A percentile compares a stretch with the other conserved stretches of the same genome.
phyloP scores from a whole-genome alignment of 441 rosid species.

The Gossypium laxum region DNA sequence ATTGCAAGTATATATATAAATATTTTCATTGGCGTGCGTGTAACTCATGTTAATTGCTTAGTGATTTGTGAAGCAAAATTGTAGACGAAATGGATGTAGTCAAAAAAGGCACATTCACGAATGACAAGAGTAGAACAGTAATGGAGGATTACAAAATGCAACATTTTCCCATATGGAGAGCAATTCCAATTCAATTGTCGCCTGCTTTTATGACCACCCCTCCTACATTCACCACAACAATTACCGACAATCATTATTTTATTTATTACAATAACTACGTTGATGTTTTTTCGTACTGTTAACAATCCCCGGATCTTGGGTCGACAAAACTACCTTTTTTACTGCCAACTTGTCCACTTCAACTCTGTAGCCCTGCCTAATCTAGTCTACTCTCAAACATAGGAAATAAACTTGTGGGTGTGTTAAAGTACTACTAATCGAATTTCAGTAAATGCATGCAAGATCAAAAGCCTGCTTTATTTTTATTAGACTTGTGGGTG shows the following conservation, averaged over 20 bases:
- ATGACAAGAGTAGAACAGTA: neutral
- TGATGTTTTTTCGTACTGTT: neutral
- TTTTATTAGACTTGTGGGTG: neutral
- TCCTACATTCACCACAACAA: neutral
- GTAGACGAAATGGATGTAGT: neutral
- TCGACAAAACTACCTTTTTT: neutral
- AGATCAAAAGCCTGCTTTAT: neutral
- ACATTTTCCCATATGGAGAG: neutral
- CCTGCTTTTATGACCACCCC: conserved; percentile 23
- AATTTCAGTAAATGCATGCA: neutral
- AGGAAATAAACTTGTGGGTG: no score
- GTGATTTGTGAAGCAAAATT: neutral
- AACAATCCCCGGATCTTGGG: conserved; percentile 7
- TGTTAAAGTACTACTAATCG: neutral
- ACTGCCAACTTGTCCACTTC: conserved; percentile 5
- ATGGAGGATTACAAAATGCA: neutral
- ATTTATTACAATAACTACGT: neutral
- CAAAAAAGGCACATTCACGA: neutral
- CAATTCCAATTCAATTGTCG: conserved; percentile 21
- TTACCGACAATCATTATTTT: neutral
- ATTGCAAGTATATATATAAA: neutral
- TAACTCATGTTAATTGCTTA: neutral
- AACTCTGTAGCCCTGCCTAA: neutral
- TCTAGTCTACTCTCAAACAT: neutral
- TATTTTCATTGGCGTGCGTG: neutral